phyloP scores from a whole-genome alignment of 139 green algal species.

The Edaphochlamys debaryana region DNA sequence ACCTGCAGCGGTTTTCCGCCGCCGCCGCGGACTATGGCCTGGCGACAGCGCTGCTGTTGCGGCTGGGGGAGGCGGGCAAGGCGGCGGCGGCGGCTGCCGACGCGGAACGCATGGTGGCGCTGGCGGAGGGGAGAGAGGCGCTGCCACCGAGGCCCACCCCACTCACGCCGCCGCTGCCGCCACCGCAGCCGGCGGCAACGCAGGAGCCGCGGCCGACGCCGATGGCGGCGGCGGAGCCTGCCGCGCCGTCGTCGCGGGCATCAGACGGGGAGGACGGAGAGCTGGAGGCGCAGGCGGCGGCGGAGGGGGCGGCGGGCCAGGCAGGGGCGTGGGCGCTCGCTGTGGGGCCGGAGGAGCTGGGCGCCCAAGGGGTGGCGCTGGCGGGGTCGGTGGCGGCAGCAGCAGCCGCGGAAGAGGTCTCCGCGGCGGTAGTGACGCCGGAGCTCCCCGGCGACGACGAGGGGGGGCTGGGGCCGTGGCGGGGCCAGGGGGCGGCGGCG shows the following conservation, averaged over 20 bases:
- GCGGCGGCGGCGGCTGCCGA: conserved; percentile 21
- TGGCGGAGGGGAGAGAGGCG: conserved; percentile 30
- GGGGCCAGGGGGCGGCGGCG: no score
- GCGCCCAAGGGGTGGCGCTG: no score
- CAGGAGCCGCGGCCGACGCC: not conserved
- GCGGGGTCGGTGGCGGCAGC: no score
- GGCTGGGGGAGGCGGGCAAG: not conserved
- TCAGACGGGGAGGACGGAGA: not conserved
- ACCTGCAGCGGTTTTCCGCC: conserved; percentile 13
- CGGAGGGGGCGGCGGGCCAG: no score
- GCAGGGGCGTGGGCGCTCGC: no score
- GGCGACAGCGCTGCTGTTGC: conserved; percentile 9
- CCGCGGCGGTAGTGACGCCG: no score
- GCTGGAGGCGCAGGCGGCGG: no score
- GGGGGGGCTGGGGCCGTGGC: no score
- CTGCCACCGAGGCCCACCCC: not conserved
- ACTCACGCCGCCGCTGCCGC: not conserved
- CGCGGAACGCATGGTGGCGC: conserved; percentile 10
- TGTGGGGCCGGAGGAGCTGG: no score
- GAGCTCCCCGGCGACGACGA: no score
- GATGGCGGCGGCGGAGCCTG: not conserved
- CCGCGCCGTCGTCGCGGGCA: not conserved
- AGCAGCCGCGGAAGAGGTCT: no score
- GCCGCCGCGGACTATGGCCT: not conserved
- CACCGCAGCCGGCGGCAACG: not conserved